Evolutionary conservation across 352 stramenopile species (phyloP), one percentile per base, ranked within the genome.

Genomic region (Phytophthora megakarya): DNA sequence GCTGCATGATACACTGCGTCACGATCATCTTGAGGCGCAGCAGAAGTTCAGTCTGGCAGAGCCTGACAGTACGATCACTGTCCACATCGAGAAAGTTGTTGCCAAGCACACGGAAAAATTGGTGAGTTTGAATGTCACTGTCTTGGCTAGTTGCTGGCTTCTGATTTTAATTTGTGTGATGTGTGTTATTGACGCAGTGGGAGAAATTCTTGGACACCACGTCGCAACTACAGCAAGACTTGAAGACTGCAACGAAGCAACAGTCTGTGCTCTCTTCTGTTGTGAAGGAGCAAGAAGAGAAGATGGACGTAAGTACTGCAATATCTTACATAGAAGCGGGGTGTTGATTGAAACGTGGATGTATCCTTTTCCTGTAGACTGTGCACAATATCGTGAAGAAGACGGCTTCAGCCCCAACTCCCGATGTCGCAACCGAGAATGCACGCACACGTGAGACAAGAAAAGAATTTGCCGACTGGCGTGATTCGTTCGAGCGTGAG

Each of bases 61-160:
- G 46, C 65, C 67, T 35, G 75, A 70, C 38, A 91, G 76, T 55
- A 72, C 67, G 1, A 69, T 93, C 22, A 81, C 76, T 18, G 76
- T 88, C 7, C 80, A 93, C 55, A 85, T 93, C 51, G 80, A 93
- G 43, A 81, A 81, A 45, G 61, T 88, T 48, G 70, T 93, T 18
- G 59, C 68, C 46, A 86, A 88, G 55, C 73, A 87, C 49, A 83
- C 79, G 2, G 76, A 91, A n/a, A 74, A 78, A 44, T 39, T 91
- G 75, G 84, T 93, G 50, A 7, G 76, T 65, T 25, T 57, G 25
- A 43, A 35, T 9, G 16, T 8, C 16, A 22, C 23, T 35, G 4
- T 33, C 9, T 44, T 43, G 13, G 11, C 38, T 67, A 19, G 6
- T 26, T n/a, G 7, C n/a, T n/a, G n/a, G n/a, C n/a, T n/a, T n/a